These are phyloP conservation scores for Diophrys sp. DNA, from an alignment of 73 alveolate species.

Conservation along the genomic window DNA sequence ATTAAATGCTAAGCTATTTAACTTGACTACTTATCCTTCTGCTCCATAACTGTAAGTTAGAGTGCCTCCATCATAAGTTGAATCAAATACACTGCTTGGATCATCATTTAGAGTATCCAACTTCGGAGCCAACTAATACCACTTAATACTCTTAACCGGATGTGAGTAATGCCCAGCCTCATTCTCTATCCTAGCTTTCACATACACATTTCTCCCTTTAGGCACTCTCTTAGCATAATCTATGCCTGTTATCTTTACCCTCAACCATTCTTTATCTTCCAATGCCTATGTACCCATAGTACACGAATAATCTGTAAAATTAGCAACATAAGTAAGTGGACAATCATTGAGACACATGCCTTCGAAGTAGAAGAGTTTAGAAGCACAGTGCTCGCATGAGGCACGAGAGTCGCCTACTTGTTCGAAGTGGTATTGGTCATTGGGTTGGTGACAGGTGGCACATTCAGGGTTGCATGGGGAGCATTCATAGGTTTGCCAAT, in stretches of 20 bases:
- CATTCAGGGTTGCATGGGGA: neutral
- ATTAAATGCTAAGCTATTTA: neutral
- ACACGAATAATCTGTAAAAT: neutral
- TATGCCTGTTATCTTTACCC: neutral
- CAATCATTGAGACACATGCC: neutral
- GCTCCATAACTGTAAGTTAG: neutral
- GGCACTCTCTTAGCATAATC: neutral
- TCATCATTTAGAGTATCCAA: neutral
- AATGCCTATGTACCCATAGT: neutral
- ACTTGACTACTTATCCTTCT: neutral
- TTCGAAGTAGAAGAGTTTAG: neutral
- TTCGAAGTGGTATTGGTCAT: neutral
- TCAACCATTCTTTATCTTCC: neutral
- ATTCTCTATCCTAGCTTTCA: neutral
- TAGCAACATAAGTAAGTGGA: neutral
- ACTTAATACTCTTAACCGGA: neutral
- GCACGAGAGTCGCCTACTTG: neutral
- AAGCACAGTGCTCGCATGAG: neutral
- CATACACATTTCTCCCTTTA: neutral
- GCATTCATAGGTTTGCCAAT: neutral
- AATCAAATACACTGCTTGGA: neutral
- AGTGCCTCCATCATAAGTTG: neutral
- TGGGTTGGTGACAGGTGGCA: neutral
- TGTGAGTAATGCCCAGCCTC: neutral
- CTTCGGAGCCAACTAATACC: neutral